phyloP scores from a whole-genome alignment of 2,329 filamentous ascomycete species.

The Botrytis porri region DNA sequence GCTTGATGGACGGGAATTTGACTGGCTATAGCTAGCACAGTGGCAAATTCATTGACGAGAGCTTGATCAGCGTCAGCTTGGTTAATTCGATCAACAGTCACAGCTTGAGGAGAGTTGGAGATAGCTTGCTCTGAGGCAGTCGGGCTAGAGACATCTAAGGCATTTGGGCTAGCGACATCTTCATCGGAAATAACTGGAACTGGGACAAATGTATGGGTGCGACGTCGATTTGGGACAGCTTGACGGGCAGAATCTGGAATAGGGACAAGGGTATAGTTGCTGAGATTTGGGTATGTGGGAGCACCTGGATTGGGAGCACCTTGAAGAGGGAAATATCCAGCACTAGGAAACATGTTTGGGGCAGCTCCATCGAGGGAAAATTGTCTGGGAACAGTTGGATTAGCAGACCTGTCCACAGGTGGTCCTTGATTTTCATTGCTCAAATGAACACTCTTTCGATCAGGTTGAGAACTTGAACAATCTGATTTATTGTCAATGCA shows the following conservation, averaged over 20 bases:
- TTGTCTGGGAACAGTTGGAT: background rate
- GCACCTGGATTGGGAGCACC: too few relatives aligned
- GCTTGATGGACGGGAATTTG: background rate
- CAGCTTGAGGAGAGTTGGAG: too few relatives aligned
- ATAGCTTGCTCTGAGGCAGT: too few relatives aligned
- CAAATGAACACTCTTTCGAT: background rate
- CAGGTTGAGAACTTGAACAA: background rate
- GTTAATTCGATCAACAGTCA: too few relatives aligned
- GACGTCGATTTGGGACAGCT: background rate
- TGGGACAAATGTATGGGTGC: background rate
- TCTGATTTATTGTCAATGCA: background rate
- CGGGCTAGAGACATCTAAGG: too few relatives aligned
- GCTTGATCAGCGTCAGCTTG: background rate
- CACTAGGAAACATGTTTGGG: background rate
- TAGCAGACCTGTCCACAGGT: background rate
- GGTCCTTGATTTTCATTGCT: background rate
- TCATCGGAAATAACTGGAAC: too few relatives aligned
- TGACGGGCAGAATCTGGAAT: background rate
- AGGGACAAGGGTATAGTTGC: background rate
- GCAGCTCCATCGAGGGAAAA: background rate
- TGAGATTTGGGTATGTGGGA: too few relatives aligned
- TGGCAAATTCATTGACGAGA: background rate
- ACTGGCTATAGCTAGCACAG: background rate
- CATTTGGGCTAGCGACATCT: too few relatives aligned
- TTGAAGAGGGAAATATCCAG: too few relatives aligned